Conservation (phyloP, 1,284 basidiomycete genomes). For the Fomitopsis palustris region DNA sequence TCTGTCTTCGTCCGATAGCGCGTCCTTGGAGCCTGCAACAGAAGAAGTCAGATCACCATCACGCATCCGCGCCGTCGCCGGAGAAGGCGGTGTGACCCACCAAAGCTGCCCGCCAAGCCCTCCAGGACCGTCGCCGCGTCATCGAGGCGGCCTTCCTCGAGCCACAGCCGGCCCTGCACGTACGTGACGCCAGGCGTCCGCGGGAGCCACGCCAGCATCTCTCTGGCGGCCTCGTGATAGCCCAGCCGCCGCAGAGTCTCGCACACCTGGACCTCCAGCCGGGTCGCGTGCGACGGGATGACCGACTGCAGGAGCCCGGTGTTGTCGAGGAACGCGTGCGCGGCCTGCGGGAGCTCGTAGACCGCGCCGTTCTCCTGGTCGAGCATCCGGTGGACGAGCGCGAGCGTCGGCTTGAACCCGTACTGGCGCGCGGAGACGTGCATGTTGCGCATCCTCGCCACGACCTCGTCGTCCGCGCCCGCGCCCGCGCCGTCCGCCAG, state of each 20-base stretch:
- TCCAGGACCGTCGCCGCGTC: conserved; percentile 73
- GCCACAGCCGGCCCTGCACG: conserved; percentile 64
- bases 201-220: conserved; percentile 73
- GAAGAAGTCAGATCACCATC: conserved; percentile 8
- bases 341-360: conserved; percentile 48
- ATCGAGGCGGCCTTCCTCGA: conserved; percentile 70
- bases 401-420: conserved; percentile 54
- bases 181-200: conserved; percentile 74
- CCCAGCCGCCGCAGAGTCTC: conserved; percentile 65
- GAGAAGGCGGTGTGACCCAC: conserved; percentile 42
- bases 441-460: conserved; percentile 65
- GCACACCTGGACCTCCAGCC: conserved; percentile 69
- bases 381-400: conserved; percentile 69
- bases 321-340: conserved; percentile 65
- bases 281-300: conserved; percentile 60
- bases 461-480: conserved; percentile 58
- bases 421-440: conserved; percentile 54
- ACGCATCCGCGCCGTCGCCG: neutral
- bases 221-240: conserved; percentile 58
- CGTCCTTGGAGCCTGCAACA: conserved; percentile 51
- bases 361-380: conserved; percentile 41
- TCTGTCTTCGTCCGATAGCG: conserved; percentile 55
- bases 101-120: conserved; percentile 73
- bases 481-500: conserved; percentile 32
- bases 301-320: conserved; percentile 63